Evolutionary conservation across 805 yeast genomes (phyloP), one percentile per base, ranked within the genome.

Genomic region (Lachancea waltii): DNA sequence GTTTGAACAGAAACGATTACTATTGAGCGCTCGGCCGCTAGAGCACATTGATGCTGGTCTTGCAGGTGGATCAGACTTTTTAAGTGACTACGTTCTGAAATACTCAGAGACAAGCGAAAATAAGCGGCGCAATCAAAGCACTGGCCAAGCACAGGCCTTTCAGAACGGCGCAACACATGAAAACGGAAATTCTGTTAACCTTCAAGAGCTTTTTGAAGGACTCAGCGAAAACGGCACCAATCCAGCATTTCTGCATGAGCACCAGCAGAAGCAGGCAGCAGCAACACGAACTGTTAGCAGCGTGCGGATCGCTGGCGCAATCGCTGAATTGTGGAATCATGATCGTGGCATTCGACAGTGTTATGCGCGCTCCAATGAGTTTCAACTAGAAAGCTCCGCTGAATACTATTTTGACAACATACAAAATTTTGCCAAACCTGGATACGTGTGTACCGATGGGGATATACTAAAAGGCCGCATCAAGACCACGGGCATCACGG

Each of bases 401-500:
- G 64, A 76, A 7, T 86, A 82, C 62, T 89, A 85, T 57, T 86
- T 90, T 56, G 81, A 81, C 26, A 75, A 81, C 47, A 75, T 84
- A n/a, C 56, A 55, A 35, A 74, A 77, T 32, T 81, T 85, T 60
- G 77, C 82, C 1, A 67, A 75, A 40, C 75, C 76, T 0, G 64
- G 68, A 42, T 89, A 86, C 56, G 51, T 72, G 7, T 89, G 95
- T 45, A 63, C 77, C 6, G 86, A 90, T 60, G 77, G 72, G 39
- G 98, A 92, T 60, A 87, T 92, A 39, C 65, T 92, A 47, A 81
- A 75, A 51, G 97, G 96, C 3, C 70, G 98, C 24, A 85, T 92
- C 51, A 89, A 90, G 63, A 90, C 98, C 10, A 89, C 97, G 0
- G 98, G 98, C 3, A 86, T 92, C 37, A 83, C 94, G 1, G 95